phyloP scores from a whole-genome alignment of 371 early-diverging fungal genomes.

The Lichtheimia ornata region DNA sequence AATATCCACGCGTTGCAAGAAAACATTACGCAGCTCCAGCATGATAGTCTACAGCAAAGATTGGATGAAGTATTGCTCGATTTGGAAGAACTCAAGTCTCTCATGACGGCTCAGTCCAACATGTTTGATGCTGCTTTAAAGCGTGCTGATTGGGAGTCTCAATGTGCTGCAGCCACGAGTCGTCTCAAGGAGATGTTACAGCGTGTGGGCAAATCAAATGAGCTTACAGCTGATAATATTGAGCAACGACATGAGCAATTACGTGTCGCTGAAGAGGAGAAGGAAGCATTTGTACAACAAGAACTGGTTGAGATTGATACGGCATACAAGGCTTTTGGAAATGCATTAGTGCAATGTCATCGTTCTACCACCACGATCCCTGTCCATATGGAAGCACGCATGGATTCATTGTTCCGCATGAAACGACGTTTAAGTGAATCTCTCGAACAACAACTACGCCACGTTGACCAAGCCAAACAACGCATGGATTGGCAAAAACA shows the following conservation, averaged over 20 bases:
- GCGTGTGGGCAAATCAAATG: constrained; percentile 12
- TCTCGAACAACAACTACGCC: constrained; percentile 22
- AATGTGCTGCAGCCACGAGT: constrained; percentile 18
- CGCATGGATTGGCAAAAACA: constrained; percentile 27
- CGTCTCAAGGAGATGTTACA: constrained; percentile 37
- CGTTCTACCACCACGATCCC: constrained; percentile 20
- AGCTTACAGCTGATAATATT: constrained; percentile 3
- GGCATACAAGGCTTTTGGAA: constrained; percentile 2
- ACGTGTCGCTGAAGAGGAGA: background rate
- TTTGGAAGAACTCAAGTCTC: constrained; percentile 25
- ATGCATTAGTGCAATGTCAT: constrained; percentile 1
- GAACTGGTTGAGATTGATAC: constrained; percentile 10
- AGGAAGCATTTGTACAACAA: constrained; percentile 3
- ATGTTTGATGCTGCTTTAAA: constrained; percentile 36
- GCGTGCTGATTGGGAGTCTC: constrained; percentile 33
- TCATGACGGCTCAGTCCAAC: constrained; percentile 27
- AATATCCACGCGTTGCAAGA: constrained; percentile 1
- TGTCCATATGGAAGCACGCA: constrained; percentile 35
- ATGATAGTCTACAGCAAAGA: constrained; percentile 12
- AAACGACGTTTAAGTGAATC: constrained; percentile 23
- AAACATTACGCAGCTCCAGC: constrained; percentile 1
- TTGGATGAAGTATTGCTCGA: constrained; percentile 36
- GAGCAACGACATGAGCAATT: background rate
- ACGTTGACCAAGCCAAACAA: constrained; percentile 28
- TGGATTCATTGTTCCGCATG: constrained; percentile 32